phyloP scores from a whole-genome alignment of 805 yeast genomes.

The Teunomyces cretensis region DNA sequence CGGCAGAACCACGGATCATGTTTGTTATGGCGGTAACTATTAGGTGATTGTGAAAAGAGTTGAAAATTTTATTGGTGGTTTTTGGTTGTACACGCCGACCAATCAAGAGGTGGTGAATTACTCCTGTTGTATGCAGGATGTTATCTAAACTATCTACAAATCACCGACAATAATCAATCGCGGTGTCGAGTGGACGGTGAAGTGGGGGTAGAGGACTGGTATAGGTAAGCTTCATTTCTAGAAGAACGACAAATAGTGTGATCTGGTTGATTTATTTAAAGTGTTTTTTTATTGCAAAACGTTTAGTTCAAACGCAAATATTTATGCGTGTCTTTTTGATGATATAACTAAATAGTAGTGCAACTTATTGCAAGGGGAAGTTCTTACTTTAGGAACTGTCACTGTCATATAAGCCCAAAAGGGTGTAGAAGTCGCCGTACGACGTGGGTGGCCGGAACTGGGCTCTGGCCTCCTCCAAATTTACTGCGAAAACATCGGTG shows the following conservation, averaged over 20 bases:
- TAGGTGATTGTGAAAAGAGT: conserved; percentile 4
- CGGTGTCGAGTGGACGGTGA: too few relatives aligned
- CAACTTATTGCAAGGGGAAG: too few relatives aligned
- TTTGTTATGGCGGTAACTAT: conserved; percentile 1
- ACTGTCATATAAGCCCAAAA: background rate
- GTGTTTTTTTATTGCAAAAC: too few relatives aligned
- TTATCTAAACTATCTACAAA: background rate
- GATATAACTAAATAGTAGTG: too few relatives aligned
- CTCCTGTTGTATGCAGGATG: conserved; percentile 12
- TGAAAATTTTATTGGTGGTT: conserved; percentile 6
- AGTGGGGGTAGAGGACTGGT: too few relatives aligned
- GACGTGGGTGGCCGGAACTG: background rate
- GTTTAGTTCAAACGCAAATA: too few relatives aligned
- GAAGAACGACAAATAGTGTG: too few relatives aligned
- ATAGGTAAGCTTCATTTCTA: too few relatives aligned
- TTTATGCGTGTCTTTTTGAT: too few relatives aligned
- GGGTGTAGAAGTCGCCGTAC: background rate
- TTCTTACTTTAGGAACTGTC: too few relatives aligned
- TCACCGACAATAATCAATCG: background rate
- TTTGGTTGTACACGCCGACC: conserved; percentile 12
- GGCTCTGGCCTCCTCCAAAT: conserved; percentile 16
- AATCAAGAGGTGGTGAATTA: conserved; percentile 19
- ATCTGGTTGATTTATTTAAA: too few relatives aligned
- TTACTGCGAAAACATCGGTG: conserved; percentile 21
- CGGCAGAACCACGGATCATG: conserved; percentile 44